phyloP scores from a whole-genome alignment of 257 asterid genomes.

The Oldenlandia corymbosa region DNA sequence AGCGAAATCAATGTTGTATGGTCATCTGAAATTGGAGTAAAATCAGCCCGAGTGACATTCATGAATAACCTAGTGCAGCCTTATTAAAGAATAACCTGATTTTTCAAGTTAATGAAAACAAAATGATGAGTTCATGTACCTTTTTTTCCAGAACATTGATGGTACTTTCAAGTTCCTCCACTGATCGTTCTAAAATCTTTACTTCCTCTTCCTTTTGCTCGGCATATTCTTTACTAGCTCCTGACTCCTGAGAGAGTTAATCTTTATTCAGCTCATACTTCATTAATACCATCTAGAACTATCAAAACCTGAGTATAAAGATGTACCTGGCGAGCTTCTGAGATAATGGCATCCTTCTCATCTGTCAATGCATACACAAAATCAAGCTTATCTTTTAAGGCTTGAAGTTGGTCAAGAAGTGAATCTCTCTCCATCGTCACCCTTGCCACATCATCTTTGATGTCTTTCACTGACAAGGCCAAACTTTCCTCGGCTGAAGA shows the following conservation, averaged over 20 bases:
- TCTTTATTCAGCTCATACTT: slow-evolving; percentile 22
- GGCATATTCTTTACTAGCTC: slow-evolving; percentile 65
- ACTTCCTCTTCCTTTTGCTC: slow-evolving; percentile 94
- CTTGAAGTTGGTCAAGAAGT: slow-evolving; percentile 49
- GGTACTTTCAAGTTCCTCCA: slow-evolving; percentile 90
- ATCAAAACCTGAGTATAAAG: slow-evolving; percentile 19
- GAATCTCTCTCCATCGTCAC: slow-evolving; percentile 52
- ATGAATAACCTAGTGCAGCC: background rate
- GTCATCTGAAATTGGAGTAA: background rate
- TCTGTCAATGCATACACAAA: slow-evolving; percentile 63
- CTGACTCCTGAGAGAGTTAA: slow-evolving; percentile 51
- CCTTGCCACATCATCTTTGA: slow-evolving; percentile 41
- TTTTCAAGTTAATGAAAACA: background rate
- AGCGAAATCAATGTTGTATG: background rate
- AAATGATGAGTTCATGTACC: slow-evolving; percentile 30
- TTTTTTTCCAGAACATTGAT: slow-evolving; percentile 76
- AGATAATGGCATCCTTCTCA: slow-evolving; percentile 80
- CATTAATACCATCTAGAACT: slow-evolving; percentile 11
- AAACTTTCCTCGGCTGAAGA: slow-evolving; percentile 43
- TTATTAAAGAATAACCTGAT: background rate
- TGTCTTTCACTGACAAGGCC: slow-evolving; percentile 34
- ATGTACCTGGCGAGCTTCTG: slow-evolving; percentile 76
- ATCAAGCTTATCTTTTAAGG: slow-evolving; percentile 66
- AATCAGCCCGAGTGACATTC: background rate
- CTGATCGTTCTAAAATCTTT: slow-evolving; percentile 66